Evolutionary conservation across 2,329 filamentous ascomycete genomes (phyloP).

Genomic region (Aspergillus amoenus): DNA sequence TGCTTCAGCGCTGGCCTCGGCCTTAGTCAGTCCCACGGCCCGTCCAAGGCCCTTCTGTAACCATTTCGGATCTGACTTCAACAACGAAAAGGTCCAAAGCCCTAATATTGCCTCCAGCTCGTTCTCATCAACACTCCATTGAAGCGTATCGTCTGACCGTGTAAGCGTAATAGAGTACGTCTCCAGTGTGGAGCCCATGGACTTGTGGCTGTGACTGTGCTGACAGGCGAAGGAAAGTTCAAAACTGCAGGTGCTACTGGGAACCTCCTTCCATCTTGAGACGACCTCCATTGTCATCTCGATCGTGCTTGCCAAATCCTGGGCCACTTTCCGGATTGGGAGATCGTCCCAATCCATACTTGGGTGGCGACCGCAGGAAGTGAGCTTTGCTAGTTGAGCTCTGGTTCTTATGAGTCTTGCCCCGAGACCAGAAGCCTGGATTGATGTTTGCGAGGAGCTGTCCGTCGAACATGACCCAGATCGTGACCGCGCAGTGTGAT

Average conservation of each 20-base stretch:
- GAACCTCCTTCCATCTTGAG: conserved; percentile 21
- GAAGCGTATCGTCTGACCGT: conserved; percentile 21
- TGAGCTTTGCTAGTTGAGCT: conserved; percentile 24
- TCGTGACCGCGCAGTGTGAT: conserved; percentile 5
- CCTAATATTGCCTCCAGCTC: conserved; percentile 35
- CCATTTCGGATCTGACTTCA: conserved; percentile 21
- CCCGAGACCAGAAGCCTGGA: not conserved
- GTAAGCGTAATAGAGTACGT: conserved; percentile 18
- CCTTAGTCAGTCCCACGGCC: conserved; percentile 21
- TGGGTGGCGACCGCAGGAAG: conserved; percentile 7
- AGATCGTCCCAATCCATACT: conserved; percentile 27
- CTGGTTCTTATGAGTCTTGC: conserved; percentile 23
- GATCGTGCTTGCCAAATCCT: conserved; percentile 23
- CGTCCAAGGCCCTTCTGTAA: conserved; percentile 17
- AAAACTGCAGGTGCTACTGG: conserved; percentile 16
- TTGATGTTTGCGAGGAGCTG: conserved; percentile 3
- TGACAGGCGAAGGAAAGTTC: conserved; percentile 21
- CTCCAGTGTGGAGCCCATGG: conserved; percentile 3
- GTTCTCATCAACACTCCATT: conserved; percentile 25
- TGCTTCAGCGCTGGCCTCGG: conserved; percentile 21
- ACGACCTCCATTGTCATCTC: conserved; percentile 30
- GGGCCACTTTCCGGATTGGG: conserved; percentile 26
- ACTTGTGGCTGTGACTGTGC: not conserved
- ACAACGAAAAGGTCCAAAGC: conserved; percentile 33
- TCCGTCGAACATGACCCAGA: conserved; percentile 10